These are phyloP conservation scores for Colletotrichum falcatum DNA, from an alignment of 2,329 filamentous ascomycete species.

Conservation along the genomic window DNA sequence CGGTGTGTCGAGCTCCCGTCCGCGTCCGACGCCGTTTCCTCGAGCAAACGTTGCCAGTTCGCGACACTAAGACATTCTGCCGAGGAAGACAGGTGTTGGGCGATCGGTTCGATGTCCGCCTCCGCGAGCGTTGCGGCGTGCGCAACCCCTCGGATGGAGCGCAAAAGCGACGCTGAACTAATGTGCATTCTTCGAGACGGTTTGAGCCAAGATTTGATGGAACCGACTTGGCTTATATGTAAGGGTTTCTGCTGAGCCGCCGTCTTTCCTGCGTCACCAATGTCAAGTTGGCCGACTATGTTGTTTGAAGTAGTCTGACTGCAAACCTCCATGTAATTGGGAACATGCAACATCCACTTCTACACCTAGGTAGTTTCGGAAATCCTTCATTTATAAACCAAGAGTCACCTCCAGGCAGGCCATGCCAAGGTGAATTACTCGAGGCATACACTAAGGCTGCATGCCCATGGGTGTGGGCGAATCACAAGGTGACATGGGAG, in stretches of 20 bases:
- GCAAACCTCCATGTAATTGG: neutral
- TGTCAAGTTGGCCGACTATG: neutral
- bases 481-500: neutral
- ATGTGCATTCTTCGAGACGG: neutral
- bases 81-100: neutral
- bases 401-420: too few species aligned
- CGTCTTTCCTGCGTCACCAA: neutral
- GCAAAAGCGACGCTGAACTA: neutral
- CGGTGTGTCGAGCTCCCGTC: neutral
- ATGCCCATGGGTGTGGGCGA: neutral
- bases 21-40: neutral
- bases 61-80: neutral
- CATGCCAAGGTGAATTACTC: neutral
- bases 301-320: neutral
- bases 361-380: too few species aligned
- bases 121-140: conserved; percentile 12
- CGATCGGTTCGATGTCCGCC: neutral
- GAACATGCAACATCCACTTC: neutral
- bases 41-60: conserved; percentile 1
- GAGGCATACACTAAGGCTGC: conserved; percentile 5
- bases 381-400: neutral
- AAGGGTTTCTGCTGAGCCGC: too few species aligned
- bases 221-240: neutral
- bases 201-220: neutral
- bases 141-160: neutral